phyloP scores from a whole-genome alignment of 75 land plant species.

The Ceratopteris richardii region DNA sequence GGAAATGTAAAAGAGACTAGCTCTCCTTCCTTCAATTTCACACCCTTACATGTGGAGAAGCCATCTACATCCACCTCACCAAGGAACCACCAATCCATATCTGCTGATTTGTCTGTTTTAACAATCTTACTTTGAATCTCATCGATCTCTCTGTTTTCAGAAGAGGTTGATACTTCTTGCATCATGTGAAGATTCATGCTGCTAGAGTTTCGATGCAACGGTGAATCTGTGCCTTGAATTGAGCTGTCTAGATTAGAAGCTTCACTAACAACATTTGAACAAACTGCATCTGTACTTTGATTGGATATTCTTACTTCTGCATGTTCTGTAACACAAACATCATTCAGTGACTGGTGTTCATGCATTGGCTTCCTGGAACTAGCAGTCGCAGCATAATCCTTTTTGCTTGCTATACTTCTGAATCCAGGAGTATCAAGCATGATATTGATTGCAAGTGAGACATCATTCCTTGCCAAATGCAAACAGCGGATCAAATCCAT shows the following conservation, averaged over 20 bases:
- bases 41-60: slow-evolving; percentile 49
- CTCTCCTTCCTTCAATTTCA: slow-evolving; percentile 40
- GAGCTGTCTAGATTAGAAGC: neutral
- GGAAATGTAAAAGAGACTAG: slow-evolving; percentile 54
- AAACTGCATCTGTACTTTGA: neutral
- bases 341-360: neutral
- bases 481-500: slow-evolving; percentile 91
- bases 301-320: neutral
- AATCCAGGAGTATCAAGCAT: slow-evolving; percentile 64
- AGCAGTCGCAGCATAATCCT: neutral
- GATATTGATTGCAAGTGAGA: slow-evolving; percentile 75
- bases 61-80: slow-evolving; percentile 42
- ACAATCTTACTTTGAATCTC: neutral
- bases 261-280: neutral
- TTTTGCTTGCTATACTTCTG: neutral
- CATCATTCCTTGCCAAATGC: slow-evolving; percentile 73
- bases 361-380: neutral
- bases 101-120: neutral
- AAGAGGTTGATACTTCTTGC: neutral
- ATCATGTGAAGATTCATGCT: neutral
- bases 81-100: slow-evolving; percentile 36
- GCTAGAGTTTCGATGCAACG: neutral
- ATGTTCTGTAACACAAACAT: neutral
- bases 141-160: neutral
- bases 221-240: neutral